These are phyloP conservation scores for Ogataea trehalophila DNA, from an alignment of 805 yeast genomes.

Conservation along the genomic window DNA sequence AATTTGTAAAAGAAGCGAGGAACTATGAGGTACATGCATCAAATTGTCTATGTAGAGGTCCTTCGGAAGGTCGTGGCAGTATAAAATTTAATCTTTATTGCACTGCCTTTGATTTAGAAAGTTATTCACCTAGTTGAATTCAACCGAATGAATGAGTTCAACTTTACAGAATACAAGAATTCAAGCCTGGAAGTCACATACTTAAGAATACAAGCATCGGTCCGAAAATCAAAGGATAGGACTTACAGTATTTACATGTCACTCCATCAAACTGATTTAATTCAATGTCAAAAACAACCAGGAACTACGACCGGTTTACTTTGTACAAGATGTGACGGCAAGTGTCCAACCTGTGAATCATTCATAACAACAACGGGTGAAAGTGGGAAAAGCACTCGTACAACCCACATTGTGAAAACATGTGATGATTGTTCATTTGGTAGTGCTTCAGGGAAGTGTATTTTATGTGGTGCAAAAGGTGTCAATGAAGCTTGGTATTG, in stretches of 20 bases:
- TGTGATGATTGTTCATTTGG: slow-evolving; percentile 88
- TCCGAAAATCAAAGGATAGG: no score
- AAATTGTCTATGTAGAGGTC: no score
- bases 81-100: no score
- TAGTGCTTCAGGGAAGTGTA: slow-evolving; percentile 56
- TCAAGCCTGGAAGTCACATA: no score
- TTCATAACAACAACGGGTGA: slow-evolving; percentile 36
- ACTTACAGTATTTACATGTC: slow-evolving; percentile 49
- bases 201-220: no score
- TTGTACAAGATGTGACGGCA: slow-evolving; percentile 86
- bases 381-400: slow-evolving; percentile 45
- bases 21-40: no score
- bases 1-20: no score
- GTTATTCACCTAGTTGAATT: no score
- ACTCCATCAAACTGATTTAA: slow-evolving; percentile 80
- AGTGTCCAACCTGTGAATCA: slow-evolving; percentile 88
- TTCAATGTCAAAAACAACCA: slow-evolving; percentile 80
- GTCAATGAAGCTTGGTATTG: slow-evolving; percentile 76
- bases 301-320: slow-evolving; percentile 67
- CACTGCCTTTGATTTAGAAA: background rate
- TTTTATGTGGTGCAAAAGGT: slow-evolving; percentile 63
- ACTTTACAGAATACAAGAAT: no score
- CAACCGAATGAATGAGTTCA: no score
- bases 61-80: no score
- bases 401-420: slow-evolving; percentile 45